Conservation (phyloP, 2,329 filamentous ascomycete species). For the Teratosphaeria zuluensis region DNA sequence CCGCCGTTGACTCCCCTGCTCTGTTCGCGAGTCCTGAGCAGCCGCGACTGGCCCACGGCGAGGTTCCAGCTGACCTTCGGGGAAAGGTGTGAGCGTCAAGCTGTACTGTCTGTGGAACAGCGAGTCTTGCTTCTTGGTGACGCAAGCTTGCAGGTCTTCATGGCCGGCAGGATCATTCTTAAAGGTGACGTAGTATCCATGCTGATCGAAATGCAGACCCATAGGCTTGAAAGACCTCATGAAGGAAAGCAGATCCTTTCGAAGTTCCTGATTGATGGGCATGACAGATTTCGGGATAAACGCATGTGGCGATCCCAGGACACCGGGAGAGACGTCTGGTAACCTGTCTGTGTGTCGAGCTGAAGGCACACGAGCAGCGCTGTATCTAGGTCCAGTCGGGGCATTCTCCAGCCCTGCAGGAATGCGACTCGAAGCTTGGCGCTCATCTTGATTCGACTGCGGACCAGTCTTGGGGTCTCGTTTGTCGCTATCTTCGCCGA, state of each 20-base stretch:
- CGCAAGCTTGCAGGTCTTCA: not conserved
- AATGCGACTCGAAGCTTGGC: not conserved
- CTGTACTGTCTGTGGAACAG: not conserved
- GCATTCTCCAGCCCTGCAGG: not conserved
- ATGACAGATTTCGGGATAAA: slow-evolving; percentile 14
- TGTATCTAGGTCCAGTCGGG: not conserved
- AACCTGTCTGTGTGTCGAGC: not conserved
- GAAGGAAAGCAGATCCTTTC: slow-evolving; percentile 10
- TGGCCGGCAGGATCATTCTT: slow-evolving; percentile 1
- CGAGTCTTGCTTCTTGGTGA: not conserved
- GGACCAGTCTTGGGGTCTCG: not conserved
- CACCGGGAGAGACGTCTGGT: not conserved
- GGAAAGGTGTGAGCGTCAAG: not conserved
- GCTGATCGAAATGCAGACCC: slow-evolving; percentile 10
- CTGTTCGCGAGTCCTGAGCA: not conserved
- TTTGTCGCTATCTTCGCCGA: not conserved
- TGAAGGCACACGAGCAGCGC: not conserved
- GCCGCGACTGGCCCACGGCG: not conserved
- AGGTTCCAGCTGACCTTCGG: not conserved
- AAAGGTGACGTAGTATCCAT: slow-evolving; percentile 19
- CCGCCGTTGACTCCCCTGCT: not conserved
- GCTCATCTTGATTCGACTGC: not conserved
- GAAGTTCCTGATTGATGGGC: slow-evolving; percentile 5
- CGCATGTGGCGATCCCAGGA: slow-evolving; percentile 13
- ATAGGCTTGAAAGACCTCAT: slow-evolving; percentile 1